Evolutionary conservation across 2,329 filamentous ascomycete genomes (phyloP).

Genomic region (Cytospora piceae): DNA sequence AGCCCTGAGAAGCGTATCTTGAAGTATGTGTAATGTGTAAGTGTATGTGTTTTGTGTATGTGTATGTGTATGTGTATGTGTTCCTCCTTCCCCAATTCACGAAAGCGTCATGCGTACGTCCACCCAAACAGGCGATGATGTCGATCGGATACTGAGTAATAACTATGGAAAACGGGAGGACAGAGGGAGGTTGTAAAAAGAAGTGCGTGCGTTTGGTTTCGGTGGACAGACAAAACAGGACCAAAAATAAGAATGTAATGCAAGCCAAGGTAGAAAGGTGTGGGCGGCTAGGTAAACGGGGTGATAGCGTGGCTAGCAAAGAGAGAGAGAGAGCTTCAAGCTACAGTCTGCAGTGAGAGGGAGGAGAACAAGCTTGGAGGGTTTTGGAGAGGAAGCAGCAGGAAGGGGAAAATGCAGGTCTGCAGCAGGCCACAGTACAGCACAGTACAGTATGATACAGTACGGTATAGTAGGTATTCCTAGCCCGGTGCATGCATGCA

Average conservation of each 20-base stretch:
- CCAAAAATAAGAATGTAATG: neutral
- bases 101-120: neutral
- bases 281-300: neutral
- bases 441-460: neutral
- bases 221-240: neutral
- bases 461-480: neutral
- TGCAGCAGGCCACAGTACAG: neutral
- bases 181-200: neutral
- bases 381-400: conserved; percentile 1
- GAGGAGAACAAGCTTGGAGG: neutral
- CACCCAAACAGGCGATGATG: neutral
- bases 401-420: neutral
- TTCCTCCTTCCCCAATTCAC: conserved; percentile 19
- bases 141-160: neutral
- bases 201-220: neutral
- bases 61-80: conserved; percentile 9
- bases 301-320: neutral
- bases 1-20: conserved; percentile 1
- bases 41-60: conserved; percentile 7
- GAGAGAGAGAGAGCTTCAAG: neutral
- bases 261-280: neutral
- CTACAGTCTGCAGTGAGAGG: conserved; percentile 1
- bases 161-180: neutral
- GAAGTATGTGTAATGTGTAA: neutral
- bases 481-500: neutral